phyloP scores from a whole-genome alignment of 1,284 basidiomycete genomes.

The Fomitopsis schrenkii region DNA sequence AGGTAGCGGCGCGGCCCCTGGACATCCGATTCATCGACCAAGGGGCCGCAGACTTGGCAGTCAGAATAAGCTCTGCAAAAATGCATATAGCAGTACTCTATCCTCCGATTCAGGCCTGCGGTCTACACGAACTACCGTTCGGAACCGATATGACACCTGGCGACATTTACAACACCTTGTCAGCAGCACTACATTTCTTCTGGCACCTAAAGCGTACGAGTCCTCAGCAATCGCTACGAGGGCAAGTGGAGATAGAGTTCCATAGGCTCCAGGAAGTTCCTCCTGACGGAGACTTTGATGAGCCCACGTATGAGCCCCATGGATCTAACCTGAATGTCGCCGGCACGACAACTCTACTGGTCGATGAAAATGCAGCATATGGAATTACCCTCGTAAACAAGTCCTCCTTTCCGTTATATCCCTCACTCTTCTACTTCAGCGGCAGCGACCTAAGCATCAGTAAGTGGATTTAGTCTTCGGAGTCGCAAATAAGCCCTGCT shows the following conservation, averaged over 20 bases:
- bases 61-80: background rate
- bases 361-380: background rate
- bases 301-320: background rate
- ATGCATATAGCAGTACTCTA: background rate
- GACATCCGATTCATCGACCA: background rate
- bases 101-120: background rate
- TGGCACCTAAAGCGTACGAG: constrained; percentile 1
- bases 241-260: constrained; percentile 1
- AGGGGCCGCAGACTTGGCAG: background rate
- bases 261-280: background rate
- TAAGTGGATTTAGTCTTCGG: background rate
- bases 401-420: background rate
- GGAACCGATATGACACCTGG: background rate
- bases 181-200: background rate
- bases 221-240: background rate
- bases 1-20: background rate
- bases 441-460: constrained; percentile 3
- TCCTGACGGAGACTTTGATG: background rate
- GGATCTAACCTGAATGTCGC: background rate
- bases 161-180: background rate
- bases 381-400: constrained; percentile 1
- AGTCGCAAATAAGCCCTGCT: background rate
- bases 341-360: background rate
- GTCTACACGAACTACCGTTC: background rate
- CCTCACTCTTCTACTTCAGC: background rate